Base-by-base conservation (phyloP, 306 rosid species). In the Fragaria nilgerrensis region DNA sequence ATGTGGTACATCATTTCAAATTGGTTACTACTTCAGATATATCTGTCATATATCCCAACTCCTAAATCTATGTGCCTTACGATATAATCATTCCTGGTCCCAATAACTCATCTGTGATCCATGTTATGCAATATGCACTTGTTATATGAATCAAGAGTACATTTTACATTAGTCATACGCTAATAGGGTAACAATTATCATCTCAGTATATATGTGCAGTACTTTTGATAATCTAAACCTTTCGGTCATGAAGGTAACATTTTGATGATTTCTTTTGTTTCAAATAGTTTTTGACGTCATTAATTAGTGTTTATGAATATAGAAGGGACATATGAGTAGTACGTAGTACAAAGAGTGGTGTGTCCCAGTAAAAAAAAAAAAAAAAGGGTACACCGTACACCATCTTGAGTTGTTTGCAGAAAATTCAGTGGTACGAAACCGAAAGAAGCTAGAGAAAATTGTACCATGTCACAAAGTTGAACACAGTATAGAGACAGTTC, bases 41-140 rank as follows among this genome's bases (percentile, higher is more conserved):
- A 74, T 41, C 75, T 79, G 55, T 39, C 36, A 68, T 25, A 25
- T 25, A 25, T 79, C 83, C 71, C 55, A 61, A 50, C 50, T 79
- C 83, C 80, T 19, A 64, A 84, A 79, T 84, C 78, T 36, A 72
- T 53, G 70, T 83, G 82, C 78, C 68, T 27, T 29, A 73, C 75
- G 82, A 65, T 77, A 61, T 79, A 49, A 55, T 77, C 47, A 43
- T 9, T 66, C 17, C 41, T 14, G 34, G 17, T 41, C 61, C 81
- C 69, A 23, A 58, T 77, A 68, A 82, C 66, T 76, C 87, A 74
- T 82, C 72, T 68, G 14, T 36, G 65, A 50, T 72, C 25, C 63
- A 50, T 34, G 41, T 50, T 71, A 19, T 29, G 32, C 32, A 20
- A 7, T 19, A 32, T 32, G 36, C 36, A 32, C 36, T 32, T 32